Base-by-base conservation (phyloP, 2,329 filamentous ascomycete genomes). In the Aspergillus ochraceus region DNA sequence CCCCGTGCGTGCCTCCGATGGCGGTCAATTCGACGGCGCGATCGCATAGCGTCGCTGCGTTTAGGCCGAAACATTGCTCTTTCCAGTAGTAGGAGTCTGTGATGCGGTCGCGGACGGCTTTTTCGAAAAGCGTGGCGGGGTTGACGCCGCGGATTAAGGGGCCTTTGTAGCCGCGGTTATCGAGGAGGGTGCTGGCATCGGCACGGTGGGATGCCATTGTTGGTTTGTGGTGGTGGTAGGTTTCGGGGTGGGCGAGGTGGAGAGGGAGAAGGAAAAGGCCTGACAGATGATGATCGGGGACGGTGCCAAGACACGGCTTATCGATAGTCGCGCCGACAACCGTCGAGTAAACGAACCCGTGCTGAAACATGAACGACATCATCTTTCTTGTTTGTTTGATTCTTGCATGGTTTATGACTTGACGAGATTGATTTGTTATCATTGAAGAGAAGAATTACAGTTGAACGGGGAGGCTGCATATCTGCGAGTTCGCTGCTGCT, bases 11-110 rank as follows among this genome's bases (percentile, higher is more conserved):
- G 66, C 95, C 95, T 64, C 93, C 95, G 58, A 99, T 85, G 76
- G 90, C 95, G 52, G 81, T 84, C 51, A 99, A 85, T 68, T 94
- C 90, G 26, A 92, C 90, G 0, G 96, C 93, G 65, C 95, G 91
- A 79, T 97, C 91, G 69, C 97, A 89, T 6, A 99, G 76, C 0
- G 86, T 89, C 1, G 87, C 87, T 3, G 86, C 85, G 80, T 98
- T 99, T 65, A 99, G 84, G 47, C 90, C 95, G 78, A 98, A 99
- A 76, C 95, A 97, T 80, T 97, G 93, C 79, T 98, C 95, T 77
- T 97, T 97, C 90, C 92, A 99, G 81, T 97, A 99, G 79, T 97
- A 96, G 55, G 88, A 91, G 72, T 97, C 92, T 67, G 93, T 88
- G 76, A 99, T 97, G 73, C 95, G 92, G 78, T 99, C 95, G 72